phyloP scores from a whole-genome alignment of 78 protist species.

The Cavenderia fasciculata region DNA sequence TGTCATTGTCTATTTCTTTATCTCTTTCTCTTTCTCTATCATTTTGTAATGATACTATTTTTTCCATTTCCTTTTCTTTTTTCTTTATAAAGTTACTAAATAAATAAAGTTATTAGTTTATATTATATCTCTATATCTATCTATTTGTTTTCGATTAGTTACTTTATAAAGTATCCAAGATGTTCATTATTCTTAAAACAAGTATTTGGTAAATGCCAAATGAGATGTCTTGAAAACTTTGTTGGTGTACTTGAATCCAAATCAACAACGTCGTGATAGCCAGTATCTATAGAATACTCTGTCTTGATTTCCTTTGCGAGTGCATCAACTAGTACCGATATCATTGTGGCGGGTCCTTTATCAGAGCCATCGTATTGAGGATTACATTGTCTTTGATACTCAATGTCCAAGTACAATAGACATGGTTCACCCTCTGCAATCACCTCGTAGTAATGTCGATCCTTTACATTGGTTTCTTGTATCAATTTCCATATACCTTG shows the following conservation, averaged over 20 bases:
- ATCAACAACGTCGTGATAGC: not conserved
- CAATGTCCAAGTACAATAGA: conserved; percentile 24
- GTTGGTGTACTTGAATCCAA: not conserved
- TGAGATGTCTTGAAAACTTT: conserved; percentile 41
- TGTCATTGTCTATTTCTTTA: too few species aligned
- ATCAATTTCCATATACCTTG: conserved; percentile 4
- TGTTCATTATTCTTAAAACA: conserved; percentile 3
- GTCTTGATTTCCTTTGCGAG: not conserved
- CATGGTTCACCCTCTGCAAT: conserved; percentile 26
- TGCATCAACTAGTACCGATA: not conserved
- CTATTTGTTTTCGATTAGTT: too few species aligned
- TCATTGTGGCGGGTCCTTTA: too few species aligned
- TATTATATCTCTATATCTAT: too few species aligned
- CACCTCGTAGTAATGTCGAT: conserved; percentile 24
- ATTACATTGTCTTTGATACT: not conserved
- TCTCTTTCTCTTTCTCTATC: too few species aligned
- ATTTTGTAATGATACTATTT: too few species aligned
- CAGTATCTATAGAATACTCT: not conserved
- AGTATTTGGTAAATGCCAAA: conserved; percentile 3
- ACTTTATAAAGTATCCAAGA: conserved; percentile 8
- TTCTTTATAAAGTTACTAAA: too few species aligned
- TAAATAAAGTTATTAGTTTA: too few species aligned
- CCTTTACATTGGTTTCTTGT: not conserved
- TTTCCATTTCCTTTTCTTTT: too few species aligned
- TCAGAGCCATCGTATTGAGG: conserved; percentile 20